Evolutionary conservation across 805 yeast species (phyloP), one percentile per base, ranked within the genome.

Genomic region (Kazachstania viticola): DNA sequence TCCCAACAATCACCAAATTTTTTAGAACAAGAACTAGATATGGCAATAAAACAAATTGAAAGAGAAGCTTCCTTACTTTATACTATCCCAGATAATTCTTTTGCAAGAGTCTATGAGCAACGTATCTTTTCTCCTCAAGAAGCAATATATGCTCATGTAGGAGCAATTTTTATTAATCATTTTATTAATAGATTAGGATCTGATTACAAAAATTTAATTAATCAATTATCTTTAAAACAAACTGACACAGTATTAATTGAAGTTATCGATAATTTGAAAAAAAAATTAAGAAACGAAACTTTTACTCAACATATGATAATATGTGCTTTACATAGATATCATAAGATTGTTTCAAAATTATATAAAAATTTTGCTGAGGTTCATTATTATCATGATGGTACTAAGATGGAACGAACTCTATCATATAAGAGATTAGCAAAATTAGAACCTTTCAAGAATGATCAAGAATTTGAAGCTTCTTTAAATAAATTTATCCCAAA

Each of bases 181-280:
- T 91, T 88, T 63, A 70, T 88, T 58, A 91, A 91, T 65, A 72
- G 97, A 53, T 69, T 88, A 51, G 96, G 97, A 19, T 75, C 93
- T 2, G 96, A 87, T 59, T 87, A 81, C 58, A 72, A 67, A 44
- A 69, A 83, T 28, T 66, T 88, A 50, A 58, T 73, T 37, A 61
- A 67, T 21, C 65, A 85, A 38, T 65, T 87, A 37, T 79, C 75
- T 43, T 65, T 75, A 19, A 60, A 71, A 29, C 68, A 69, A 50
- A 70, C 75, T 41, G 64, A 74, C 39, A 72, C 73, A 43, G 75
- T 80, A 54, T 71, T 50, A 25, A 41, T 74, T 19, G 96, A 84
- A 59, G 75, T 83, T 21, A 67, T 88, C 49, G 71, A 67, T 39
- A 73, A 78, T 38, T 73, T 88, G 58, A 88, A 84, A 64, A 82